A percentile compares a stretch with the other conserved stretches of the same genome.
These are phyloP conservation scores for Metarhizium robertsii DNA, from an alignment of 2,329 filamentous ascomycete species.

Conservation along the genomic window DNA sequence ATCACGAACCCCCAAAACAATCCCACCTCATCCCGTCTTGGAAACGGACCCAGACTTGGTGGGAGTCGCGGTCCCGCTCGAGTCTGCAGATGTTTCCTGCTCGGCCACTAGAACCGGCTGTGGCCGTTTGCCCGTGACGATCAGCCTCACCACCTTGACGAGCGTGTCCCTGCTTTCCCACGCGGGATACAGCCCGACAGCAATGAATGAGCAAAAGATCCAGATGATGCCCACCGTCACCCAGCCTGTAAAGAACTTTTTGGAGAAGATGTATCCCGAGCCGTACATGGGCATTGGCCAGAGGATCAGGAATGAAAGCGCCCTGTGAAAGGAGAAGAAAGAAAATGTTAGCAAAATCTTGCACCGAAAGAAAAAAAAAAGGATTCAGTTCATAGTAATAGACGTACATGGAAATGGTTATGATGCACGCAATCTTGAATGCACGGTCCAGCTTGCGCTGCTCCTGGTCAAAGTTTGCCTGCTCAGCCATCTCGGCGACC, in stretches of 20 bases:
- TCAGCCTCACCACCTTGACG: slow-evolving; percentile 9
- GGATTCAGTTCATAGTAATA: no score
- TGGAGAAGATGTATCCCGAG: slow-evolving; percentile 54
- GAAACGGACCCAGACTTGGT: slow-evolving; percentile 1
- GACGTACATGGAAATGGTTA: slow-evolving; percentile 22
- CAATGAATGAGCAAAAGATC: slow-evolving; percentile 61
- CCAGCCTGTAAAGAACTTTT: slow-evolving; percentile 64
- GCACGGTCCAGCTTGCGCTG: slow-evolving; percentile 43
- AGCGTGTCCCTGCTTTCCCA: slow-evolving; percentile 64
- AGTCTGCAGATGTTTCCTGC: not conserved
- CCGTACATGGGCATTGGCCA: slow-evolving; percentile 95
- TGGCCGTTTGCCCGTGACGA: slow-evolving; percentile 9
- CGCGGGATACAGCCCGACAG: slow-evolving; percentile 72
- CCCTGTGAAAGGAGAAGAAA: slow-evolving; percentile 21
- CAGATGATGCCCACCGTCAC: slow-evolving; percentile 62
- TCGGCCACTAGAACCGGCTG: not conserved
- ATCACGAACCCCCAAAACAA: not conserved
- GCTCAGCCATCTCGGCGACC: slow-evolving; percentile 11
- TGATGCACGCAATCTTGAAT: slow-evolving; percentile 34
- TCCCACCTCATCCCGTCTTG: not conserved
- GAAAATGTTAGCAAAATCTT: not conserved
- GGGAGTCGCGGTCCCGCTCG: slow-evolving; percentile 6
- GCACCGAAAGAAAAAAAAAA: no score
- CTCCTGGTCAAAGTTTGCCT: slow-evolving; percentile 31
- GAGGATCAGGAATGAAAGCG: slow-evolving; percentile 63